These are phyloP conservation scores for Oryza officinalis DNA, from an alignment of 176 grass and related monocot genomes.

Conservation along the genomic window DNA sequence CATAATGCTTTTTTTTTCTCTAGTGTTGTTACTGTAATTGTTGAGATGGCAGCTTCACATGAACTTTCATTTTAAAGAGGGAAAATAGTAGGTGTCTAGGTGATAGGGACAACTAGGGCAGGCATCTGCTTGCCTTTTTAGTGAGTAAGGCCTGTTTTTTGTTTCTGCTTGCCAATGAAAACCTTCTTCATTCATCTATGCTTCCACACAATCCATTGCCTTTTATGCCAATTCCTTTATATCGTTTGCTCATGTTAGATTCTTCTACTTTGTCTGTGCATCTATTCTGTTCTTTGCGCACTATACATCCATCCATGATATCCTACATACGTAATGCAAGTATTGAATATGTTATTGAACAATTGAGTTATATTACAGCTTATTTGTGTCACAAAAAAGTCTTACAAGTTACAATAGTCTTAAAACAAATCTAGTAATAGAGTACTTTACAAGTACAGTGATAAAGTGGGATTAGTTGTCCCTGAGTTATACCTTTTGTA, in stretches of 20 bases:
- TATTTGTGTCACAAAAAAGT: slow-evolving; percentile 7
- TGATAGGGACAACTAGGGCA: slow-evolving; percentile 16
- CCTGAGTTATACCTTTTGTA: slow-evolving; percentile 22
- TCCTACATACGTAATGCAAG: background rate
- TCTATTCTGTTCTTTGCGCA: background rate
- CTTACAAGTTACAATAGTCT: slow-evolving; percentile 5
- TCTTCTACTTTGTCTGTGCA: slow-evolving; percentile 18
- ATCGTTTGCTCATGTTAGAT: background rate
- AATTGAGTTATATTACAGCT: background rate
- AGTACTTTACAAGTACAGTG: slow-evolving; percentile 10
- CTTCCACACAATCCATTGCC: background rate
- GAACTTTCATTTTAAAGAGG: slow-evolving; percentile 10
- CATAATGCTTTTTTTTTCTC: slow-evolving; percentile 41
- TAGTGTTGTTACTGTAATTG: slow-evolving; percentile 21
- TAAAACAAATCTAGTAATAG: background rate
- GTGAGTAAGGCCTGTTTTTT: slow-evolving; percentile 24
- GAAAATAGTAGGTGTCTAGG: background rate
- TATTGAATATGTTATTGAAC: background rate
- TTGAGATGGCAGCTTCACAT: slow-evolving; percentile 34
- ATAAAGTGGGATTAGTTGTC: slow-evolving; percentile 6
- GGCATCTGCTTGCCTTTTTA: slow-evolving; percentile 17
- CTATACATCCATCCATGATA: background rate
- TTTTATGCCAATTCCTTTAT: slow-evolving; percentile 14
- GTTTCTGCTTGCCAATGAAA: slow-evolving; percentile 15
- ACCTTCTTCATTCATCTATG: slow-evolving; percentile 18